Percentiles rank a stretch among this genome's conserved stretches.
phyloP scores from a whole-genome alignment of 75 land plant genomes.

The Larix kaempferi region DNA sequence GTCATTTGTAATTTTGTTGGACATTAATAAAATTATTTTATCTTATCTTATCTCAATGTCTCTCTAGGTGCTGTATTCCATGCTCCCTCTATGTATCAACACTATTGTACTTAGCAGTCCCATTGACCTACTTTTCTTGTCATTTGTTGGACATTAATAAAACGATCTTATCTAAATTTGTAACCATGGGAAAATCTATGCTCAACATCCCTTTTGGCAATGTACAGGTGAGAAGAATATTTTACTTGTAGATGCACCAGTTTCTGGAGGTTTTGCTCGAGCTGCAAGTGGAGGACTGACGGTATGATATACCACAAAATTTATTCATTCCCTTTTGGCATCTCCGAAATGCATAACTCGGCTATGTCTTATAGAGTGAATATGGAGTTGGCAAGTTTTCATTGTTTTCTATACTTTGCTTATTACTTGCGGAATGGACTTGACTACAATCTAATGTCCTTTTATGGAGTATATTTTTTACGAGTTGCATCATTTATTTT shows the following conservation, averaged over 20 bases:
- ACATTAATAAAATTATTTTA: not conserved
- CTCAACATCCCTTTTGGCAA: not conserved
- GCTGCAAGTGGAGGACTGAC: slow-evolving; percentile 46
- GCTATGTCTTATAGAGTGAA: not conserved
- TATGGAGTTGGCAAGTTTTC: not conserved
- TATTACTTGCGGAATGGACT: slow-evolving; percentile 1
- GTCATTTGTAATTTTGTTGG: no score
- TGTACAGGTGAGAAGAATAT: slow-evolving; percentile 20
- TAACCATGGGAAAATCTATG: no score
- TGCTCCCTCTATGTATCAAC: not conserved
- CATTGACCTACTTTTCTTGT: not conserved
- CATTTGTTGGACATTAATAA: not conserved
- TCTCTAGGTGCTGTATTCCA: not conserved
- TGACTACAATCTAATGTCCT: not conserved
- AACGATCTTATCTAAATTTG: not conserved
- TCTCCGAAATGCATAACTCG: not conserved
- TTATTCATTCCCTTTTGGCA: not conserved
- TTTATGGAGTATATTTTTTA: not conserved
- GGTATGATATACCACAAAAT: slow-evolving; percentile 30
- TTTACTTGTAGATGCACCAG: slow-evolving; percentile 54
- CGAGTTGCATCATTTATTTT: not conserved
- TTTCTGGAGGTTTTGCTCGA: slow-evolving; percentile 45
- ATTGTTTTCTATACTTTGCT: not conserved
- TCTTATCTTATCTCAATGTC: not conserved
- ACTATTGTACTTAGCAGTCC: not conserved